phyloP scores from a whole-genome alignment of 2,329 filamentous ascomycete species.

The Diaporthe sp. region DNA sequence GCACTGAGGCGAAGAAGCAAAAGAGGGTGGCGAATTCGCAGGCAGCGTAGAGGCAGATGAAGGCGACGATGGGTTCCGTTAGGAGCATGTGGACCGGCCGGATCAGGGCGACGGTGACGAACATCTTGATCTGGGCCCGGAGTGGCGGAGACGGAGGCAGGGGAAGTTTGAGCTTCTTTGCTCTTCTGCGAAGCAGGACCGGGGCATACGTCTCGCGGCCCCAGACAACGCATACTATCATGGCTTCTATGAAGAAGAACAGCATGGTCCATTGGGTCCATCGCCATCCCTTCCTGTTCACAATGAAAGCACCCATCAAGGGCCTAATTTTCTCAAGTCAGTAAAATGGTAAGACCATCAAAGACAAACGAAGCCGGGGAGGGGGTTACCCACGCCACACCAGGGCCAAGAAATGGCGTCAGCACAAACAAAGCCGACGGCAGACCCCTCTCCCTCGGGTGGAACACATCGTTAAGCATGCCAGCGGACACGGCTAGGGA shows the following conservation, averaged over 20 bases:
- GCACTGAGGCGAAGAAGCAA: conserved; percentile 62
- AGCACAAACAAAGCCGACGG: conserved; percentile 59
- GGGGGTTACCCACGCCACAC: conserved; percentile 54
- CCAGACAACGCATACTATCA: conserved; percentile 50
- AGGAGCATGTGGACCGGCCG: conserved; percentile 68
- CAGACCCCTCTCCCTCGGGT: conserved; percentile 51
- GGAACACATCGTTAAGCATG: conserved; percentile 60
- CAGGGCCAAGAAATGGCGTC: conserved; percentile 64
- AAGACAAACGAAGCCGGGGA: neutral
- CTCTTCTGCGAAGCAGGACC: conserved; percentile 52
- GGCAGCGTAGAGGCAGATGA: conserved; percentile 61
- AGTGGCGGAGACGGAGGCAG: conserved; percentile 41
- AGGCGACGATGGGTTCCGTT: conserved; percentile 71
- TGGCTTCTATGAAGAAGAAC: conserved; percentile 54
- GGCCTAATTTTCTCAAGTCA: conserved; percentile 45
- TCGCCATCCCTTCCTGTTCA: conserved; percentile 58
- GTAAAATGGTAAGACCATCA: neutral
- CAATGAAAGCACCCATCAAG: conserved; percentile 60
- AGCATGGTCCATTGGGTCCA: conserved; percentile 64
- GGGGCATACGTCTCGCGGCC: conserved; percentile 69
- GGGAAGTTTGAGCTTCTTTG: conserved; percentile 47
- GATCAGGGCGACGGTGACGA: conserved; percentile 55
- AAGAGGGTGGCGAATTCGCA: conserved; percentile 64
- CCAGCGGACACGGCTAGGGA: conserved; percentile 61
- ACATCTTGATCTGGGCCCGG: conserved; percentile 42